phyloP scores from a whole-genome alignment of 2,329 filamentous ascomycete genomes.

The Ophiocordyceps camponoti-leonardi region DNA sequence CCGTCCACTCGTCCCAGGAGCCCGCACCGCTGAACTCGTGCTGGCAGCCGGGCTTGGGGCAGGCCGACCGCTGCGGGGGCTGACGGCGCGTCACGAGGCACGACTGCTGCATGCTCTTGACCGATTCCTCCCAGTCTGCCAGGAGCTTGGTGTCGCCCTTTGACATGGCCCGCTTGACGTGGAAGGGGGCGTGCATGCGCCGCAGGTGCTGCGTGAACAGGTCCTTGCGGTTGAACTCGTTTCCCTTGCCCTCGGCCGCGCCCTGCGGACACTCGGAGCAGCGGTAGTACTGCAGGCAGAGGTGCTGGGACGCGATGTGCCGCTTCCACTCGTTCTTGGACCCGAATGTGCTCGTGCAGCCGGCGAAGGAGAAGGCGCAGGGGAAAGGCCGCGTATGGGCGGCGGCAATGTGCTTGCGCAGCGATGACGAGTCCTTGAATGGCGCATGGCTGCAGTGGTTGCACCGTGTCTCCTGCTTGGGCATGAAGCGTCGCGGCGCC shows the following conservation, averaged over 20 bases:
- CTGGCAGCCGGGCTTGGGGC: slow-evolving; percentile 54
- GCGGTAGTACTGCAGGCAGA: slow-evolving; percentile 50
- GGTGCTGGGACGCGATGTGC: slow-evolving; percentile 79
- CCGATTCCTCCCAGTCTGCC: slow-evolving; percentile 44
- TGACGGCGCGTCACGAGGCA: slow-evolving; percentile 56
- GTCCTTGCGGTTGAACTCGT: slow-evolving; percentile 85
- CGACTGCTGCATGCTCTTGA: slow-evolving; percentile 53
- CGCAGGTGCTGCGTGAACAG: slow-evolving; percentile 88
- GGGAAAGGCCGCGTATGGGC: slow-evolving; percentile 60
- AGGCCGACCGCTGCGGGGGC: slow-evolving; percentile 55
- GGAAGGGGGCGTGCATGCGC: slow-evolving; percentile 72
- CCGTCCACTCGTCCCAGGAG: slow-evolving; percentile 82
- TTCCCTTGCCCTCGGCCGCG: slow-evolving; percentile 37
- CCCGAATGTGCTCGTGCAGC: slow-evolving; percentile 67
- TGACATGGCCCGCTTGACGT: slow-evolving; percentile 38
- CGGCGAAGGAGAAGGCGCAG: slow-evolving; percentile 73
- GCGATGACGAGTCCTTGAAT: slow-evolving; percentile 48
- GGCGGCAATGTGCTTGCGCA: slow-evolving; percentile 50
- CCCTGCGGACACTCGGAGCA: slow-evolving; percentile 43
- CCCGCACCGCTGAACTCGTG: slow-evolving; percentile 51
- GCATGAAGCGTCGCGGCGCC: slow-evolving; percentile 26
- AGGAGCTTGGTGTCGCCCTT: slow-evolving; percentile 43
- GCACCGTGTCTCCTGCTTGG: slow-evolving; percentile 45
- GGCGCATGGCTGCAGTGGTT: slow-evolving; percentile 44
- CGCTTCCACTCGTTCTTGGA: slow-evolving; percentile 98